A percentile compares a stretch with the other conserved stretches of the same genome.
phyloP scores from a whole-genome alignment of 2,329 filamentous ascomycete genomes.

The Clarireedia monteithiana region DNA sequence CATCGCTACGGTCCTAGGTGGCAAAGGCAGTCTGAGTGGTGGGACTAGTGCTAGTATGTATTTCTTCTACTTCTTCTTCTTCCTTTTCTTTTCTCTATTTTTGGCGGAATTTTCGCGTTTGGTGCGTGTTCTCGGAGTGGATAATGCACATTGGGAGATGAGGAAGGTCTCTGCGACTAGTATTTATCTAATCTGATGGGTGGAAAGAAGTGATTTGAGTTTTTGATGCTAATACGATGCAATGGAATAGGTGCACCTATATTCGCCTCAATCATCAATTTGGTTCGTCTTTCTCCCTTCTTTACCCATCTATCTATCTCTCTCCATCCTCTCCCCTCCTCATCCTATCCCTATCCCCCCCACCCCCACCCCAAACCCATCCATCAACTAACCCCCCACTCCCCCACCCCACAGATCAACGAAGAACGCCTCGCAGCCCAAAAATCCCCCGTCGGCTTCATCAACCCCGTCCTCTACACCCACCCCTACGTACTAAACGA shows the following conservation, averaged over 20 bases:
- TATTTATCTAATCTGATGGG: too few relatives aligned
- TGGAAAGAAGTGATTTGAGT: too few relatives aligned
- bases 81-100: background rate
- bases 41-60: conserved; percentile 7
- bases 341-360: too few relatives aligned
- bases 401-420: conserved; percentile 27
- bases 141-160: too few relatives aligned
- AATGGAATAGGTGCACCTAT: background rate
- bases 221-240: too few relatives aligned
- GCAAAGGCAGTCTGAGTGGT: background rate
- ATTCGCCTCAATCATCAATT: conserved; percentile 9
- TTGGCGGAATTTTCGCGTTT: too few relatives aligned
- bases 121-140: too few relatives aligned
- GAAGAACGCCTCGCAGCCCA: conserved; percentile 30
- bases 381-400: background rate
- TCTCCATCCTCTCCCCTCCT: too few relatives aligned
- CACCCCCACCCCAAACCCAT: too few relatives aligned
- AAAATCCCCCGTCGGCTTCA: conserved; percentile 33
- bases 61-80: conserved; percentile 3
- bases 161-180: too few relatives aligned
- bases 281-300: background rate
- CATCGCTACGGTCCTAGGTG: background rate
- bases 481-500: conserved; percentile 27
- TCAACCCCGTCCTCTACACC: conserved; percentile 30
- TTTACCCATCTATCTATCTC: too few relatives aligned